Conservation (phyloP, 306 rosid genomes). For the Trifolium repens region DNA sequence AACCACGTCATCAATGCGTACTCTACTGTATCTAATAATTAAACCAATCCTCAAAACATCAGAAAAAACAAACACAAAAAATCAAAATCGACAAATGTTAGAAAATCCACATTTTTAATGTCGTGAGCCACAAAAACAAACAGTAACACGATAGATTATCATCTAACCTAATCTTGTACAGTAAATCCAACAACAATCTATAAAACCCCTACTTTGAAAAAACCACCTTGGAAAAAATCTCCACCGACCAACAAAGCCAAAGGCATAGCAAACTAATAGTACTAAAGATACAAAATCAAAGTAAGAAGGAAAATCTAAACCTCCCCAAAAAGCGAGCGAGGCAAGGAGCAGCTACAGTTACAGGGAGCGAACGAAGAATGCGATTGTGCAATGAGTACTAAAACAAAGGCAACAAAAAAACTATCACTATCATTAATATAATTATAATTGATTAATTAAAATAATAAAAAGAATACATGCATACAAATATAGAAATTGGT, state of each 20-base stretch:
- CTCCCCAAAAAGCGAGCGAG: constrained; percentile 15
- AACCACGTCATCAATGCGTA: not conserved
- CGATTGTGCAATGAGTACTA: constrained; percentile 11
- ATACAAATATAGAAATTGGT: too few relatives aligned
- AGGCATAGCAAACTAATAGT: not conserved
- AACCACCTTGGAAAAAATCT: not conserved
- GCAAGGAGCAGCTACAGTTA: constrained; percentile 17
- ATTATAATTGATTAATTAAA: not conserved
- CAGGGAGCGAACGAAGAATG: constrained; percentile 20
- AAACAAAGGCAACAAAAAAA: not conserved
- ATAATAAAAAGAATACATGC: not conserved
- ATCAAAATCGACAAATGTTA: not conserved
- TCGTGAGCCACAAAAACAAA: constrained; percentile 32
- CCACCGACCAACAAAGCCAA: not conserved
- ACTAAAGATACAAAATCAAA: not conserved
- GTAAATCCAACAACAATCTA: constrained; percentile 1
- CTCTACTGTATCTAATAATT: constrained; percentile 19
- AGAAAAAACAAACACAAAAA: constrained; percentile 14
- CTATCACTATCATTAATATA: not conserved
- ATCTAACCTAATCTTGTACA: constrained; percentile 15
- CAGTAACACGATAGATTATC: not conserved
- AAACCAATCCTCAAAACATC: not conserved
- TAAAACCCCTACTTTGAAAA: not conserved
- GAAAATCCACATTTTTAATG: constrained; percentile 19
- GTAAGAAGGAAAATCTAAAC: constrained; percentile 2